Evolutionary conservation across 169 alveolate species (phyloP).

Genomic region (Plasmodium billcollinsi): DNA sequence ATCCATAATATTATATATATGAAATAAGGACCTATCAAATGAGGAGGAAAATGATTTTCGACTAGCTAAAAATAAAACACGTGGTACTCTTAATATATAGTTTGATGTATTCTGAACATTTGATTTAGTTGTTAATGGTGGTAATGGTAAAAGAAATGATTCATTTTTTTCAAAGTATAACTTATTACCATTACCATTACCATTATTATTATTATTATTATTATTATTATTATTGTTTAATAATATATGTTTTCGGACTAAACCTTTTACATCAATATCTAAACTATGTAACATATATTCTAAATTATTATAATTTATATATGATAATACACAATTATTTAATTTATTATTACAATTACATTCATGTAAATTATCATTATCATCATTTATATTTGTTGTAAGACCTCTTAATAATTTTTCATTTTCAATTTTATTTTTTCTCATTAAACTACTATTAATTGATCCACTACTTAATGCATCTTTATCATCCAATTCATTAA

Average conservation of each 20-base stretch:
- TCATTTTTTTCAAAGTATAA: conserved; percentile 2
- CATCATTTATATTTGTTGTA: conserved; percentile 8
- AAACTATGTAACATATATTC: conserved; percentile 63
- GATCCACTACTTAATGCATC: conserved; percentile 56
- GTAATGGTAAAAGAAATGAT: conserved; percentile 61
- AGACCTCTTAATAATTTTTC: conserved; percentile 39
- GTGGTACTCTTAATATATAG: conserved; percentile 64
- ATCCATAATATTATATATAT: conserved; percentile 61
- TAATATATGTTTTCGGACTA: conserved; percentile 21
- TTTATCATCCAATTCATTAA: conserved; percentile 55
- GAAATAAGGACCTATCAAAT: conserved; percentile 40
- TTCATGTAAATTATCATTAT: conserved; percentile 43
- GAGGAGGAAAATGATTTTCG: conserved; percentile 60
- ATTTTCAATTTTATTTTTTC: conserved; percentile 37
- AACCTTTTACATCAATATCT: conserved; percentile 41
- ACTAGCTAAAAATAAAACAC: conserved; percentile 67
- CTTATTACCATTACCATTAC: neutral
- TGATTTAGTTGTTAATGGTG: conserved; percentile 49
- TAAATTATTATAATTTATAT: conserved; percentile 47
- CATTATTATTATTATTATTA: too few species aligned
- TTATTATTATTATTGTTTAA: neutral
- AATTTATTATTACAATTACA: conserved; percentile 44
- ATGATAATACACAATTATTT: conserved; percentile 52
- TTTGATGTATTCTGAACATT: conserved; percentile 38
- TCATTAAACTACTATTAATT: conserved; percentile 28